Conservation (phyloP, 306 rosid species). For the Astragalus membranaceus region DNA sequence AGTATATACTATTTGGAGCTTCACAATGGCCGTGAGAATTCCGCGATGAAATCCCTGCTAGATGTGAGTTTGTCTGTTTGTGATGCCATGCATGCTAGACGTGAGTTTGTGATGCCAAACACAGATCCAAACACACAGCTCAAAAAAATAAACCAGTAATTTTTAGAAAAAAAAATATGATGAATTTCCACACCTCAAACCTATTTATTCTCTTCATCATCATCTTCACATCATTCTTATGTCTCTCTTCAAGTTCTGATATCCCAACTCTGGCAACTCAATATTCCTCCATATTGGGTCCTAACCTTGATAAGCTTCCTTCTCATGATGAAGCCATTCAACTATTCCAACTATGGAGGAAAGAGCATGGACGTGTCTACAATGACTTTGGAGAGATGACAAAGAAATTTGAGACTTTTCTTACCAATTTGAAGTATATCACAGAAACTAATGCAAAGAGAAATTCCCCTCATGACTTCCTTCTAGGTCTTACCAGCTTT, state of each 20-base stretch:
- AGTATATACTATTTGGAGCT: no score
- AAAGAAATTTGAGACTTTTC: slow-evolving; percentile 43
- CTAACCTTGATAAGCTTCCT: slow-evolving; percentile 26
- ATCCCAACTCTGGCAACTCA: slow-evolving; percentile 20
- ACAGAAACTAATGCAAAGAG: slow-evolving; percentile 32
- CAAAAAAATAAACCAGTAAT: not conserved
- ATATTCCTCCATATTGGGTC: slow-evolving; percentile 30
- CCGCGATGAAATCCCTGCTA: no score
- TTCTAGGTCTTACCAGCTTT: slow-evolving; percentile 44
- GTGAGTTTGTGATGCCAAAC: no score
- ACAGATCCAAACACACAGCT: no score
- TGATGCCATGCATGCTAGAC: no score
- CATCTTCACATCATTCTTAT: not conserved
- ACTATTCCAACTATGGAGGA: slow-evolving; percentile 45
- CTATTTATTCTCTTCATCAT: not conserved
- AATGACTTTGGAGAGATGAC: slow-evolving; percentile 26
- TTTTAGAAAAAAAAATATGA: not conserved
- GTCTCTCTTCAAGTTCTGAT: slow-evolving; percentile 19
- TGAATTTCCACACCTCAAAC: not conserved
- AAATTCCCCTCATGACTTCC: not conserved
- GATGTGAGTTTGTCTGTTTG: no score
- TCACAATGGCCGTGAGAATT: no score
- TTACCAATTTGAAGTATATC: slow-evolving; percentile 35
- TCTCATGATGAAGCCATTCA: slow-evolving; percentile 29
- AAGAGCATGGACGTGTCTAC: slow-evolving; percentile 38